Base-by-base conservation (phyloP, 2,329 filamentous ascomycete species). In the Lachnellula subtilissima region DNA sequence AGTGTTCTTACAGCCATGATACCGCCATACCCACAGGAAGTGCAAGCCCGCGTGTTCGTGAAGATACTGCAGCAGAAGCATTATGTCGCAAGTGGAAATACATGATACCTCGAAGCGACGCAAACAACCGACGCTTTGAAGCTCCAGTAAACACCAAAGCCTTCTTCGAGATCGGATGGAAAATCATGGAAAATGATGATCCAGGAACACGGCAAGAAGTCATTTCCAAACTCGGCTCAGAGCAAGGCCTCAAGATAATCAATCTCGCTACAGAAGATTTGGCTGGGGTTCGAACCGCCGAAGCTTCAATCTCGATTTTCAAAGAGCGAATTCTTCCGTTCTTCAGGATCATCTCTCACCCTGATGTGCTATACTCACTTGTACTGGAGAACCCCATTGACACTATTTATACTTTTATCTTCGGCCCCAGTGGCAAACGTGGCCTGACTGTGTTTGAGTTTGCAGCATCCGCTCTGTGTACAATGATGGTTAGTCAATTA, bases 371-470 rank as follows among this genome's bases (percentile, higher is more conserved):
- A 23, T 68, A 68, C 5, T 78, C 75, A 0, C 56, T 75, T 11
- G 64, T 77, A 2, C 59, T 78, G 5, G 73, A 78, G 56, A 65
- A 69, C 14, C 64, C 71, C 2, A 65, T 77, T 12, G 72, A 69
- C 17, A 76, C 70, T 3, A 72, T 79, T 23, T 76, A 73, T 64
- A 76, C 71, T 35, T 71, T 72, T 59, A 61, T 79, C 11, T 78
- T 71, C 53, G 75, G 75, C 2, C 51, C 66, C n/a, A 65, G 66
- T 42, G 76, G 76, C 32, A 64, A 58, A 8, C 70, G 72, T 58
- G 72, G 67, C 15, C 64, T 71, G 12, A 54, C 54, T 1, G 61
- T 78, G 23, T 74, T 76, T 50, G 54, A 50, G 4, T 72, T 61
- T 43, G 63, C 65, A 46, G 60, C 61, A 35, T 63, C 53, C 35